These are phyloP conservation scores for Immersiella caudata DNA, from an alignment of 495 filamentous ascomycete genomes.

Conservation along the genomic window DNA sequence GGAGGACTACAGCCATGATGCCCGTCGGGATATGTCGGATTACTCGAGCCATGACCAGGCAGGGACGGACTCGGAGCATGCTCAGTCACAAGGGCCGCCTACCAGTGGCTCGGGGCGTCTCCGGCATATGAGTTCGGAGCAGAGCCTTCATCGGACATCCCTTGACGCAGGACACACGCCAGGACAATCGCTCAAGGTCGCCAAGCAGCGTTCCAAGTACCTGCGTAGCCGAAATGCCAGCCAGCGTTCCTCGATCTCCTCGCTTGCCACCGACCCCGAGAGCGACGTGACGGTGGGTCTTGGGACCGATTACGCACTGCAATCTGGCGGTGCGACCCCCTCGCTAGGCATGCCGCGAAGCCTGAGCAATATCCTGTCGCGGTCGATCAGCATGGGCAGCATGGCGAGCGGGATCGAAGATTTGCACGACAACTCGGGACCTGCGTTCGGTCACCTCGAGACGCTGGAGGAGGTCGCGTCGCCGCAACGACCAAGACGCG, in stretches of 20 bases:
- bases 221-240: slow-evolving; percentile 73
- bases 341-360: slow-evolving; percentile 55
- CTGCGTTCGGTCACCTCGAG: slow-evolving; percentile 47
- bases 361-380: slow-evolving; percentile 62
- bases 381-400: slow-evolving; percentile 88
- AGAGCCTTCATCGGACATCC: slow-evolving; percentile 31
- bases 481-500: slow-evolving; percentile 30
- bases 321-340: slow-evolving; percentile 77
- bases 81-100: slow-evolving; percentile 19
- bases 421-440: slow-evolving; percentile 60
- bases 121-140: slow-evolving; percentile 30
- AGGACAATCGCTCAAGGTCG: slow-evolving; percentile 33
- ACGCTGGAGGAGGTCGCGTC: slow-evolving; percentile 51
- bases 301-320: slow-evolving; percentile 83
- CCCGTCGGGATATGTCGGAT: slow-evolving; percentile 6
- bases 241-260: slow-evolving; percentile 78
- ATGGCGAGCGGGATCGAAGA: slow-evolving; percentile 91
- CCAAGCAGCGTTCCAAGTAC: slow-evolving; percentile 64
- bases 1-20: slow-evolving; percentile 13
- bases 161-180: slow-evolving; percentile 40
- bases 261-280: slow-evolving; percentile 62
- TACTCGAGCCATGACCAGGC: slow-evolving; percentile 19
- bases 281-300: slow-evolving; percentile 68
- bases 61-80: slow-evolving; percentile 13
- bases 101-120: background rate